Percentiles rank a stretch among this genome's conserved stretches.
phyloP scores from a whole-genome alignment of 139 green algal genomes.

The Chlamydomonas sp. region DNA sequence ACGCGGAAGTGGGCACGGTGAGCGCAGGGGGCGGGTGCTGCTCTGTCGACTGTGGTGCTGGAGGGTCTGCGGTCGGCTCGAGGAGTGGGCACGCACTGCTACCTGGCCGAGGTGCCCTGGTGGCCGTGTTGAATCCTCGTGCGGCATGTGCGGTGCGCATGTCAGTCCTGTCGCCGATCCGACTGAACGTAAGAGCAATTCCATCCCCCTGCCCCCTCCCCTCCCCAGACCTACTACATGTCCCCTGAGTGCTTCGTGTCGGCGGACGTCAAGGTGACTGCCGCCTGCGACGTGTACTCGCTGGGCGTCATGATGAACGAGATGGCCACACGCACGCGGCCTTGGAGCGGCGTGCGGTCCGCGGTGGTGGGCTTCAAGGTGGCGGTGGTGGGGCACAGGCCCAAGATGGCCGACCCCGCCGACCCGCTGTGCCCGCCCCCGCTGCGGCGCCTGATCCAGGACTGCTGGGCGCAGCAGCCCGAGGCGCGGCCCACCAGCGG shows the following conservation, averaged over 20 bases:
- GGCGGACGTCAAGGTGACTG: conserved; percentile 28
- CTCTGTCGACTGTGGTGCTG: no score
- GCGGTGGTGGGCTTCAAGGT: conserved; percentile 4
- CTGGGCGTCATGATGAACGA: background rate
- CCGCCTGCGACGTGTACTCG: conserved; percentile 35
- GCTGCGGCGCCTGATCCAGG: background rate
- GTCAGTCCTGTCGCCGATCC: no score
- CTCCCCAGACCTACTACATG: conserved; percentile 30
- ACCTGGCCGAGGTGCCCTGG: no score
- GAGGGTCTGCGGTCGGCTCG: no score
- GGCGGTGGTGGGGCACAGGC: background rate
- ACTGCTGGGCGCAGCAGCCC: conserved; percentile 25
- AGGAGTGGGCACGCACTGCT: no score
- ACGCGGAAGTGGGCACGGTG: conserved; percentile 38
- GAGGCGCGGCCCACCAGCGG: conserved; percentile 19
- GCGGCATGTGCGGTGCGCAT: no score
- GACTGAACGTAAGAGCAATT: background rate
- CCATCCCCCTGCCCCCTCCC: background rate
- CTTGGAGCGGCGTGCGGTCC: background rate
- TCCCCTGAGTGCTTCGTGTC: conserved; percentile 35
- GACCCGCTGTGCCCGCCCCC: background rate
- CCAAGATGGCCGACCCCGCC: background rate
- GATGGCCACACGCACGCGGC: conserved; percentile 3
- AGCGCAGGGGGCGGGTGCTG: background rate
- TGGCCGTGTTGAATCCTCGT: no score